Percentiles rank a stretch among this genome's conserved stretches.
phyloP scores from a whole-genome alignment of 768 basidiomycete genomes.

The Suillus bovinus region DNA sequence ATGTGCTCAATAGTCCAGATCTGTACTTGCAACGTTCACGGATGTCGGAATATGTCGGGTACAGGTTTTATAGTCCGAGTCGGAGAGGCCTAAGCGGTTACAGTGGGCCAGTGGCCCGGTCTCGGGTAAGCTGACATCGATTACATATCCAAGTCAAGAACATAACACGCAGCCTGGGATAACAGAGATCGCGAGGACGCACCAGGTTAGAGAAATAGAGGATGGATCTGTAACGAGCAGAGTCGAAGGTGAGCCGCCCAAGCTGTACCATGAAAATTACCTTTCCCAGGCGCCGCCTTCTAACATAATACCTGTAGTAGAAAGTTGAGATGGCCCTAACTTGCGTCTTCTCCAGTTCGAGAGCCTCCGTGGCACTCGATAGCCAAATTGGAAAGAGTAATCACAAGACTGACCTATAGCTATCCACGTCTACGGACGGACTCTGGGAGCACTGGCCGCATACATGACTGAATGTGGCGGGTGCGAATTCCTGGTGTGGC shows the following conservation, averaged over 20 bases:
- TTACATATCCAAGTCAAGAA: background rate
- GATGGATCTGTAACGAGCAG: background rate
- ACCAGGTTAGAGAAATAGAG: background rate
- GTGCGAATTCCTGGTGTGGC: background rate
- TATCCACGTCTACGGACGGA: background rate
- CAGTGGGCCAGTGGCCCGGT: too few species aligned
- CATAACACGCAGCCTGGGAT: background rate
- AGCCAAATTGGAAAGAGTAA: background rate
- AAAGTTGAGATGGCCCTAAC: background rate
- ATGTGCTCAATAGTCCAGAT: background rate
- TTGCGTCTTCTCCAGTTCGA: background rate
- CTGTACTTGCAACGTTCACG: background rate
- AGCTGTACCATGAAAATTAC: background rate
- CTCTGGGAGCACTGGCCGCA: background rate
- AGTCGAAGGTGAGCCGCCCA: background rate
- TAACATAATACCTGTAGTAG: background rate
- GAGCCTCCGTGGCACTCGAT: background rate
- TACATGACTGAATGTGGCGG: background rate
- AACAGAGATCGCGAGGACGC: background rate
- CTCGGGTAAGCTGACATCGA: background rate
- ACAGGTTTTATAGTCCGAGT: background rate
- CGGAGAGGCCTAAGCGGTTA: background rate
- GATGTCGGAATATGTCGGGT: background rate
- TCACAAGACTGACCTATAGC: background rate
- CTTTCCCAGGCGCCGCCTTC: background rate